Percentiles rank a stretch among this genome's conserved stretches.
Conservation (phyloP, 805 yeast species). For the Pichia membranifaciens region DNA sequence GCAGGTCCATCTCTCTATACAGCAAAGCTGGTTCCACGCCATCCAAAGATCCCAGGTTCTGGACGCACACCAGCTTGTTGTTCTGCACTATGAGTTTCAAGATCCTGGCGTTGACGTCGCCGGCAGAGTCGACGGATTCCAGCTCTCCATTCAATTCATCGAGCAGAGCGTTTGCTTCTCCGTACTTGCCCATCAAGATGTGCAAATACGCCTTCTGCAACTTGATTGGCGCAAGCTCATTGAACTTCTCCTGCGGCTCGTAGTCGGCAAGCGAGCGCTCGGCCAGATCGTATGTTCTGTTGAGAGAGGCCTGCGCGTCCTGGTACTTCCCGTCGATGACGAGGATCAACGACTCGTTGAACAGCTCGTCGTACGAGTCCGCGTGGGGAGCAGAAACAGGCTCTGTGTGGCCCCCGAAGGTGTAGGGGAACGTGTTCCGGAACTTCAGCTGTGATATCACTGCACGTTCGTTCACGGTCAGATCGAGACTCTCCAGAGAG, state of each 20-base stretch:
- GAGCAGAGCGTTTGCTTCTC: slow-evolving; percentile 34
- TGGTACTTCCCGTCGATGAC: slow-evolving; percentile 37
- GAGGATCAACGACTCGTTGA: slow-evolving; percentile 52
- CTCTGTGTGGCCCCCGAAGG: neutral
- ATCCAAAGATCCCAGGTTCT: neutral
- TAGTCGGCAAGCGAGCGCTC: slow-evolving; percentile 33
- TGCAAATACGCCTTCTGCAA: slow-evolving; percentile 55
- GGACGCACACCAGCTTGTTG: slow-evolving; percentile 34
- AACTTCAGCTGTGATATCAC: slow-evolving; percentile 44
- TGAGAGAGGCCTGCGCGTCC: slow-evolving; percentile 38
- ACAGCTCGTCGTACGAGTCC: slow-evolving; percentile 49
- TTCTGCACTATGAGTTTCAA: slow-evolving; percentile 38
- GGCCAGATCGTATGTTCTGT: slow-evolving; percentile 41
- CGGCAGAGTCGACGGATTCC: slow-evolving; percentile 3
- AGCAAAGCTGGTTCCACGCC: slow-evolving; percentile 14
- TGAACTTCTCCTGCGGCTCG: slow-evolving; percentile 40
- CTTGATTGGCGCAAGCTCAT: slow-evolving; percentile 55
- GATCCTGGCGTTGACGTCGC: slow-evolving; percentile 32
- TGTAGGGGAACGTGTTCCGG: slow-evolving; percentile 4
- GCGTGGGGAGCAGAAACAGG: slow-evolving; percentile 13
- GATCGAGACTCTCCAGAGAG: slow-evolving; percentile 39
- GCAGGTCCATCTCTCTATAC: slow-evolving; percentile 29
- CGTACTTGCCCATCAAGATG: slow-evolving; percentile 32
- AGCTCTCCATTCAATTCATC: slow-evolving; percentile 26
- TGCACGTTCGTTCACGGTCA: slow-evolving; percentile 62